These are phyloP conservation scores for Trametes sp. DNA, from an alignment of 1,284 basidiomycete species.

Conservation along the genomic window DNA sequence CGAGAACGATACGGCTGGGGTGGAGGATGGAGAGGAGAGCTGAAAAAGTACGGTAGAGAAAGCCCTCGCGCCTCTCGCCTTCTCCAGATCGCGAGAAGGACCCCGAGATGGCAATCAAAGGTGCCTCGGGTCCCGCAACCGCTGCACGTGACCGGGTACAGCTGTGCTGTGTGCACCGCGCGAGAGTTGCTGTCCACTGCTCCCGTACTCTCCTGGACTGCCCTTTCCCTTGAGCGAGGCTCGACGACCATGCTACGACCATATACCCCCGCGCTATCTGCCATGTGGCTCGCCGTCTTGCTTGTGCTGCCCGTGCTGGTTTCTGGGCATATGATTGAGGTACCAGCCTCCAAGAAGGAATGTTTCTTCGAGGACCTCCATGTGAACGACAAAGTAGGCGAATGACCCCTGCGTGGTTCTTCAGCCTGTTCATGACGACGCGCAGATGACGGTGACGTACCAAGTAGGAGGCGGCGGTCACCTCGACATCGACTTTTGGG, in stretches of 20 bases:
- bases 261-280: slow-evolving; percentile 44
- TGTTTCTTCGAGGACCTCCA: slow-evolving; percentile 99
- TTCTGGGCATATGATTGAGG: slow-evolving; percentile 73
- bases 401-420: background rate
- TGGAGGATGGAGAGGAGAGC: slow-evolving; percentile 43
- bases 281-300: slow-evolving; percentile 50
- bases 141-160: slow-evolving; percentile 25
- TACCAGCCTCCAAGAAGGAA: slow-evolving; percentile 84
- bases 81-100: slow-evolving; percentile 31
- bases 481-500: slow-evolving; percentile 96
- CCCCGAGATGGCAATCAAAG: slow-evolving; percentile 34
- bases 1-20: slow-evolving; percentile 28
- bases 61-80: slow-evolving; percentile 32
- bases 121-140: slow-evolving; percentile 24
- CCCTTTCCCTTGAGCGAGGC: slow-evolving; percentile 8
- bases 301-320: slow-evolving; percentile 52
- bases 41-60: slow-evolving; percentile 41
- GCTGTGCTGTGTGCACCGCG: slow-evolving; percentile 14
- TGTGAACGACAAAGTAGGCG: slow-evolving; percentile 86
- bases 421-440: slow-evolving; percentile 5
- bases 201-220: slow-evolving; percentile 1
- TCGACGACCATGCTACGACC: slow-evolving; percentile 47
- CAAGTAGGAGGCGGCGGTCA: slow-evolving; percentile 98
- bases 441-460: slow-evolving; percentile 98
- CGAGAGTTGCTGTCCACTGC: background rate